Conservation (phyloP, 176 grass and related monocot species). For the Rhynchospora tenuis region DNA sequence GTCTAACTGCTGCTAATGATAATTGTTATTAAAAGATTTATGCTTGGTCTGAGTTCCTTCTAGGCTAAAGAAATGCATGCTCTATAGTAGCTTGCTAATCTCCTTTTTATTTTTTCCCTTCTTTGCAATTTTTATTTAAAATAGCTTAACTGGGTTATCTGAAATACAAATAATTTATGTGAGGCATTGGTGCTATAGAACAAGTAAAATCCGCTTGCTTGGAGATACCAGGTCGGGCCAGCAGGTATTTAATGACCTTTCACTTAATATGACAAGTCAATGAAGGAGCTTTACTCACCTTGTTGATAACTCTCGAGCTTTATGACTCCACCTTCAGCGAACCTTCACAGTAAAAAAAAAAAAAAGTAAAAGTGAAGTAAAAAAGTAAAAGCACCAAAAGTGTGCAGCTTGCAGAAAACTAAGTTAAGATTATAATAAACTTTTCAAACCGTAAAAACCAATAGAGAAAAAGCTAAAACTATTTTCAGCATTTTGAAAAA, state of each 20-base stretch:
- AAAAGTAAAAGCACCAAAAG: not conserved
- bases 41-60: not conserved
- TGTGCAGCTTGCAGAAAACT: not conserved
- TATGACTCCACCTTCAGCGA: not conserved
- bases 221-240: not conserved
- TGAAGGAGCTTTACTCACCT: not conserved
- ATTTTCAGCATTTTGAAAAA: not conserved
- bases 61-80: not conserved
- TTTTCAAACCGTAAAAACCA: not conserved
- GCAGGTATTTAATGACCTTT: not conserved
- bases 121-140: not conserved
- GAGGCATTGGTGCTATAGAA: not conserved
- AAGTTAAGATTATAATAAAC: not conserved
- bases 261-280: not conserved
- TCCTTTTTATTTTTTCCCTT: not conserved
- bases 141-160: not conserved
- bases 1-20: not conserved
- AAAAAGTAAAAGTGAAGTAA: not conserved
- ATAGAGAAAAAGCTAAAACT: not conserved
- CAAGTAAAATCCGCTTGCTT: not conserved
- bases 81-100: not conserved
- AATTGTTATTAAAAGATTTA: not conserved
- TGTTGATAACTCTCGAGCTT: not conserved
- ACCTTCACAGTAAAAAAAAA: not conserved
- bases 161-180: not conserved